phyloP scores from a whole-genome alignment of 371 early-diverging fungal species.

The Cladochytrium tenue region DNA sequence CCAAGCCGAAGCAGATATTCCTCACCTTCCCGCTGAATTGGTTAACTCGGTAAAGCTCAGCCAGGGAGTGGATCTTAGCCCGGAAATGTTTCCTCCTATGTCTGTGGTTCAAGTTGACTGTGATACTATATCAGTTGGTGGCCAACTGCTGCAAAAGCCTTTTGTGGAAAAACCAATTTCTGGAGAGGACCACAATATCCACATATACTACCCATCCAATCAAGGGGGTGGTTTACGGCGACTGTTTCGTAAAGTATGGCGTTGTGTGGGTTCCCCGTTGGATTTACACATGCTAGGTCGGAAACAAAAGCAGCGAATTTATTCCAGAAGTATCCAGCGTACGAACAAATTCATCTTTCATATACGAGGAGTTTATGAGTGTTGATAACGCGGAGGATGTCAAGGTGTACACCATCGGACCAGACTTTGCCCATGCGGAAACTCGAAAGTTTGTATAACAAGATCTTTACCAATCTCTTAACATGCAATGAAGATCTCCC shows the following conservation, averaged over 20 bases:
- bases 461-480: slow-evolving; percentile 4
- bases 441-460: slow-evolving; percentile 80
- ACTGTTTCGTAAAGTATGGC: slow-evolving; percentile 96
- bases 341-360: slow-evolving; percentile 79
- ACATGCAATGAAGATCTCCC: slow-evolving; percentile 70
- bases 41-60: slow-evolving; percentile 25
- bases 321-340: slow-evolving; percentile 68
- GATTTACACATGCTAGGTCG: slow-evolving; percentile 55
- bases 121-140: slow-evolving; percentile 77
- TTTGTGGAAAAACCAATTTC: slow-evolving; percentile 98
- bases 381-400: slow-evolving; percentile 95
- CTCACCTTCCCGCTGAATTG: slow-evolving; percentile 46
- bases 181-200: slow-evolving; percentile 96
- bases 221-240: slow-evolving; percentile 87
- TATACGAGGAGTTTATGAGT: slow-evolving; percentile 95
- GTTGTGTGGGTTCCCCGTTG: slow-evolving; percentile 27
- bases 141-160: slow-evolving; percentile 76
- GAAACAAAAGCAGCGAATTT: slow-evolving; percentile 94
- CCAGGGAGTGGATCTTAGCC: slow-evolving; percentile 55
- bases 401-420: slow-evolving; percentile 95
- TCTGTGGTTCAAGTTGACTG: slow-evolving; percentile 60
- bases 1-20: slow-evolving; percentile 15
- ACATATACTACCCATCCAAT: slow-evolving; percentile 87
- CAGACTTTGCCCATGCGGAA: slow-evolving; percentile 90
- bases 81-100: slow-evolving; percentile 11